These are phyloP conservation scores for Talaromyces ruber DNA, from an alignment of 495 filamentous ascomycete genomes.

Conservation along the genomic window DNA sequence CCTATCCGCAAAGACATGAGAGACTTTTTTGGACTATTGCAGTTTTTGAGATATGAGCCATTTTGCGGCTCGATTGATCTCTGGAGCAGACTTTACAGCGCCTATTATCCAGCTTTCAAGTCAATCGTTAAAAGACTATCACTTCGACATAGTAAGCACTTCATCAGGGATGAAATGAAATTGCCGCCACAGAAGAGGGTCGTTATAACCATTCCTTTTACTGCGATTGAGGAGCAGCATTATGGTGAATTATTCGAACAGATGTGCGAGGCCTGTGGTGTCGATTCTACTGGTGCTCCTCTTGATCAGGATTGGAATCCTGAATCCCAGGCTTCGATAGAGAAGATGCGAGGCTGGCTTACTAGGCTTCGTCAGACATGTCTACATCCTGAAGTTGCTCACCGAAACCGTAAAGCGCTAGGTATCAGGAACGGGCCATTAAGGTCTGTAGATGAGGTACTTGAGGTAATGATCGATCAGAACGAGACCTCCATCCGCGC, in stretches of 20 bases:
- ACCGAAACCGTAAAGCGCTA: conserved; percentile 57
- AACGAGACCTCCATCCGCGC: conserved; percentile 52
- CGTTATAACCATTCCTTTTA: conserved; percentile 84
- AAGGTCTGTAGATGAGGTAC: conserved; percentile 72
- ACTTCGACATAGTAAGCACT: conserved; percentile 77
- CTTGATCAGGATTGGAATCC: conserved; percentile 52
- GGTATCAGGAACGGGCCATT: conserved; percentile 56
- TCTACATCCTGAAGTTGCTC: conserved; percentile 73
- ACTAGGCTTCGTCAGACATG: conserved; percentile 70
- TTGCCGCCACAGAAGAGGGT: conserved; percentile 72
- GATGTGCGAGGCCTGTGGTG: conserved; percentile 59
- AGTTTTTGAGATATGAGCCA: conserved; percentile 74
- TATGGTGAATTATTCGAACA: conserved; percentile 64
- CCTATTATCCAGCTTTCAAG: conserved; percentile 51
- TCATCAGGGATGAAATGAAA: conserved; percentile 58
- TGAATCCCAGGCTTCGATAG: conserved; percentile 44
- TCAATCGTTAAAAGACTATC: conserved; percentile 59
- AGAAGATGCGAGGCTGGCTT: conserved; percentile 64
- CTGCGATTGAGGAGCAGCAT: conserved; percentile 77
- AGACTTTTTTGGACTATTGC: conserved; percentile 58
- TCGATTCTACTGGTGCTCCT: conserved; percentile 57
- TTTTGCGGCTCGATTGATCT: conserved; percentile 51
- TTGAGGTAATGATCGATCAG: conserved; percentile 83
- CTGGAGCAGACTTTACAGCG: conserved; percentile 57
- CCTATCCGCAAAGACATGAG: conserved; percentile 73